phyloP scores from a whole-genome alignment of 116 monocot species.

The Dioscorea cayenensis region DNA sequence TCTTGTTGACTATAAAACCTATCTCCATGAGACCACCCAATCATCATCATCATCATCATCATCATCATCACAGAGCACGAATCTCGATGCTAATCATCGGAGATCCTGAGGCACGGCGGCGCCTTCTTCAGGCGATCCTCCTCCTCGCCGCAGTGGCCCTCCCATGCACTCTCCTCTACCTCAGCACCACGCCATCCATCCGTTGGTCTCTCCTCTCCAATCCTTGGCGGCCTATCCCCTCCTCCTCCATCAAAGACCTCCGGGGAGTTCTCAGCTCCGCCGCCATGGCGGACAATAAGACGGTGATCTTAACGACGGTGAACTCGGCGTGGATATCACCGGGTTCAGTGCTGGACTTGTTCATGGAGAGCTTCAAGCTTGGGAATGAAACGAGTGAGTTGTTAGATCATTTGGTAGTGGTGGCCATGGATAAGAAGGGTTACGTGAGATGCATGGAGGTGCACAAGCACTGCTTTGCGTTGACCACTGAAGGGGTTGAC shows the following conservation, averaged over 20 bases:
- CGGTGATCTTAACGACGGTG: slow-evolving; percentile 50
- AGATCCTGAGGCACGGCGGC: background rate
- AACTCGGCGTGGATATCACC: slow-evolving; percentile 48
- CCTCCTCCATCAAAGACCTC: slow-evolving; percentile 23
- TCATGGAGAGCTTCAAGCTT: slow-evolving; percentile 55
- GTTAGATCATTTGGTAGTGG: slow-evolving; percentile 58
- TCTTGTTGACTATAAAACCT: too few relatives aligned
- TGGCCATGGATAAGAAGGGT: slow-evolving; percentile 45
- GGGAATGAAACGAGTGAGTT: slow-evolving; percentile 41
- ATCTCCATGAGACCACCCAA: too few relatives aligned
- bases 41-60: background rate
- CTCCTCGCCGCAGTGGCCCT: background rate
- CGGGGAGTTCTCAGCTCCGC: slow-evolving; percentile 45
- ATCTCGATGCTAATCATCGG: background rate
- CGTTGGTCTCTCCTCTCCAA: too few relatives aligned
- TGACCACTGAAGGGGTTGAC: slow-evolving; percentile 48
- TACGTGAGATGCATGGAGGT: slow-evolving; percentile 33
- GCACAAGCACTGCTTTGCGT: slow-evolving; percentile 46
- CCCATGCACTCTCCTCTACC: background rate
- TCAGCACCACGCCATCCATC: background rate
- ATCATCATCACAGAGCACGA: background rate
- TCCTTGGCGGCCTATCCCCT: too few relatives aligned
- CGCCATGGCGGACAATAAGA: slow-evolving; percentile 49
- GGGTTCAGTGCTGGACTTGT: slow-evolving; percentile 48
- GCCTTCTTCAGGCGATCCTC: background rate